A percentile compares a stretch with the other conserved stretches of the same genome.
These are phyloP conservation scores for Hypoxylon intermedium DNA, from an alignment of 495 filamentous ascomycete genomes.

Conservation along the genomic window DNA sequence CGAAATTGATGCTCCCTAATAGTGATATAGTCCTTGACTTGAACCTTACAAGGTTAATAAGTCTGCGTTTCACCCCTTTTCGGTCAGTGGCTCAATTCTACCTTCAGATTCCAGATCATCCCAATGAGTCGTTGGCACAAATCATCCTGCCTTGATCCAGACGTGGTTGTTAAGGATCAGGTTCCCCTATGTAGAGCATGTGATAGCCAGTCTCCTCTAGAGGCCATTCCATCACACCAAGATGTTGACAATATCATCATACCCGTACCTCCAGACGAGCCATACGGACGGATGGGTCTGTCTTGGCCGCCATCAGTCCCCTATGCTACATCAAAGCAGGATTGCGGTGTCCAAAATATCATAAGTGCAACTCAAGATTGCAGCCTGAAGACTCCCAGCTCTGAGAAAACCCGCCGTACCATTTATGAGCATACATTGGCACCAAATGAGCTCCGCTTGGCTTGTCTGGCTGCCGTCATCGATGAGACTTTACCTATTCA, in stretches of 20 bases:
- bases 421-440: background rate
- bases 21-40: too few species aligned
- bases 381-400: background rate
- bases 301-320: background rate
- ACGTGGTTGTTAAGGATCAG: background rate
- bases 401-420: background rate
- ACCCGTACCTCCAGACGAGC: background rate
- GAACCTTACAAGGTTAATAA: too few species aligned
- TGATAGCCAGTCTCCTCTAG: background rate
- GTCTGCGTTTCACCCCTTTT: too few species aligned
- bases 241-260: background rate
- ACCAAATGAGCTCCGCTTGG: background rate
- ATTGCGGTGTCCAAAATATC: background rate
- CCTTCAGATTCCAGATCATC: too few species aligned
- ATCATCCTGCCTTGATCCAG: background rate
- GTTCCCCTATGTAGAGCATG: background rate
- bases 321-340: background rate
- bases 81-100: too few species aligned
- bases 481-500: constrained; percentile 21
- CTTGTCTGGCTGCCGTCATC: background rate
- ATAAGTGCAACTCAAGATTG: background rate
- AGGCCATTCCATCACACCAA: background rate
- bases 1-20: too few species aligned
- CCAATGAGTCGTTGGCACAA: background rate
- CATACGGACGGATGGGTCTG: background rate